Evolutionary conservation across 352 stramenopile species (phyloP).

Genomic region (Phytophthora fragariaefolia): DNA sequence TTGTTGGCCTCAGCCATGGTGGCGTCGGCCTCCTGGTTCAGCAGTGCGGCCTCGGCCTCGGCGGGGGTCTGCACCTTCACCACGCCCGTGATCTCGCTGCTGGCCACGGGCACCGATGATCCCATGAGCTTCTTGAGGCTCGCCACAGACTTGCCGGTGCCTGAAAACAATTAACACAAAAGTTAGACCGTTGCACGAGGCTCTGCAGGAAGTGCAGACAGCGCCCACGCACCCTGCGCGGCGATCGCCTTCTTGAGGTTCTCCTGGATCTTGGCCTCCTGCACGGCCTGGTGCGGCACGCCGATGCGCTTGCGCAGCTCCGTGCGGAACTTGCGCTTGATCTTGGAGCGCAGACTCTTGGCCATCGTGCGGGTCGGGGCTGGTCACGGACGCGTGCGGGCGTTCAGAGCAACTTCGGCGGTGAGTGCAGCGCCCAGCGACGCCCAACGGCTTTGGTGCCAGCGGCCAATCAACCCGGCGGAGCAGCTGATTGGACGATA

Average conservation of each 20-base stretch:
- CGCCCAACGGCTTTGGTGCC: slow-evolving; percentile 16
- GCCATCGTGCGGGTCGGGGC: slow-evolving; percentile 57
- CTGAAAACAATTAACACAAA: slow-evolving; percentile 25
- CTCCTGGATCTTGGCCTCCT: slow-evolving; percentile 85
- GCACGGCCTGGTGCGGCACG: slow-evolving; percentile 70
- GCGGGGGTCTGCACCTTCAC: slow-evolving; percentile 39
- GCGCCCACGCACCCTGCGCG: slow-evolving; percentile 58
- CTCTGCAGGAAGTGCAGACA: not conserved
- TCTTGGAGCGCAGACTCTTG: slow-evolving; percentile 91
- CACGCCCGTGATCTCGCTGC: slow-evolving; percentile 52
- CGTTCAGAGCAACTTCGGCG: slow-evolving; percentile 21
- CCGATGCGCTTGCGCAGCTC: slow-evolving; percentile 86
- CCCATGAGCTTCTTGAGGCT: slow-evolving; percentile 82
- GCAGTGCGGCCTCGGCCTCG: slow-evolving; percentile 51
- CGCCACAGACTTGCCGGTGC: slow-evolving; percentile 59
- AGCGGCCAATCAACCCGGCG: slow-evolving; percentile 37
- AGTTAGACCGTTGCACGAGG: slow-evolving; percentile 4
- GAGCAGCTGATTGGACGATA: slow-evolving; percentile 26
- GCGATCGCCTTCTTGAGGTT: slow-evolving; percentile 86
- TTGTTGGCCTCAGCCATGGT: slow-evolving; percentile 49
- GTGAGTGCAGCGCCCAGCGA: slow-evolving; percentile 20
- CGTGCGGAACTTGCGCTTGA: slow-evolving; percentile 90
- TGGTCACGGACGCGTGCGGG: not conserved
- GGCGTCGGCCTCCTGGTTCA: slow-evolving; percentile 57
- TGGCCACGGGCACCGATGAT: slow-evolving; percentile 49